Base-by-base conservation (phyloP, 1,284 basidiomycete genomes). In the Ustilago crameri region DNA sequence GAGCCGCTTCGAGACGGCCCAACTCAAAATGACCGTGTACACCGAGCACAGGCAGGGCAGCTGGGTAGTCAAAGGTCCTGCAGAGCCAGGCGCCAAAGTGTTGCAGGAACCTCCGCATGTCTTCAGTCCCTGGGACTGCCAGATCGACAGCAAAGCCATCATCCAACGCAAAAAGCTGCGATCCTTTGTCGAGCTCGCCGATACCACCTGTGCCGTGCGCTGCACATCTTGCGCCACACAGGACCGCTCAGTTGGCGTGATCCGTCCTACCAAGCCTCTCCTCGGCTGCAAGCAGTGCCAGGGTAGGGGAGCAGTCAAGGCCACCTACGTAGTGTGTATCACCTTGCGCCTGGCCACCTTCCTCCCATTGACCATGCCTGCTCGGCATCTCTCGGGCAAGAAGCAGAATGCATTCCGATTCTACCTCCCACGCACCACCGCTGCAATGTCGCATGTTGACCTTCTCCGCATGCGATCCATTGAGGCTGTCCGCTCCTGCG, bases 391-490 rank as follows among this genome's bases (percentile, higher is more conserved):
- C 3, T 27, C 56, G 18, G 69, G 69, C 23, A 63, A 62, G 46
- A 40, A 45, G 14, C 69, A 72, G 8, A 47, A 43, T 20, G 89
- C 91, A n/a, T 93, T 86, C 10, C 84, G 84, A 1, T 90, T 90
- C 67, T 89, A 89, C 1, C 87, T 86, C 17, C 87, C 86, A 38
- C 48, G 46, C 10, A 87, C 85, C 51, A 88, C 87, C 0, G 88
- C 87, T 14, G 91, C 89, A 60, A 92, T 91, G 63, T 92, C 91
- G 37, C 92, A 84, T 61, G 92, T 90, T 66, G 91, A 87, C 10
- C 92, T 84, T 9, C 83, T 85, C 75, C 85, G 86, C 22, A 86
- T 88, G 15, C 87, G 87, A 2, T 84, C 56, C 4, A 91, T 92
- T 40, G 93, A 82, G 26, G 87, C 83, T 9, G 81, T 83, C 58